Evolutionary conservation across 208 protist species (phyloP).

Genomic region (Acanthamoeba royreba): DNA sequence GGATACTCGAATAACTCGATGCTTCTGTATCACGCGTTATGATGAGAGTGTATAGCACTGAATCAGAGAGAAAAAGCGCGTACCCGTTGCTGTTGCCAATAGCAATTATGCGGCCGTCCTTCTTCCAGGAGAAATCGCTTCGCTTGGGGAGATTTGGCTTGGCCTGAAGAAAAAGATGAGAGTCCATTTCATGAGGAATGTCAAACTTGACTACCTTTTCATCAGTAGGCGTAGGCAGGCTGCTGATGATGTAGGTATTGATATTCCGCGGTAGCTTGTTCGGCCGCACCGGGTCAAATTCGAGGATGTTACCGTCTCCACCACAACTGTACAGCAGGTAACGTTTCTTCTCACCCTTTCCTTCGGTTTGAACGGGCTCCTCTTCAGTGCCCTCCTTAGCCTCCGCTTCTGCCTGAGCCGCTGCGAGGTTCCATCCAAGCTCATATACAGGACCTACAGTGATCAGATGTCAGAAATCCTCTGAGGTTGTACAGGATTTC

Average conservation of each 20-base stretch:
- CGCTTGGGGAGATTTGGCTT: neutral
- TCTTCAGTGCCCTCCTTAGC: neutral
- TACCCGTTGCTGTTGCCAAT: constrained; percentile 23
- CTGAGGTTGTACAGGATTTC: neutral
- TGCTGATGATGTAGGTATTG: neutral
- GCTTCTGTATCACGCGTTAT: neutral
- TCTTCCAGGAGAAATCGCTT: constrained; percentile 38
- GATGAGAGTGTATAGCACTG: neutral
- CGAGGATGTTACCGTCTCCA: constrained; percentile 19
- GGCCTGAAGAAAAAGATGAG: neutral
- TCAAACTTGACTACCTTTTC: neutral
- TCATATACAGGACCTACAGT: constrained; percentile 5
- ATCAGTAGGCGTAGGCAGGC: neutral
- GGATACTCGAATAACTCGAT: constrained; percentile 34
- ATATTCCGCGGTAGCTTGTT: neutral
- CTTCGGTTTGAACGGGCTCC: neutral
- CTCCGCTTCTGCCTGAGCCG: neutral
- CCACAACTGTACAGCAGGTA: constrained; percentile 29
- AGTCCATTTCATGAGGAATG: neutral
- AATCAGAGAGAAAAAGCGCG: neutral
- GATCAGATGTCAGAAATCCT: neutral
- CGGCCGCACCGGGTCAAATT: neutral
- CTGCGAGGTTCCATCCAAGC: constrained; percentile 5
- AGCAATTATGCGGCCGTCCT: neutral
- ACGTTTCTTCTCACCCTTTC: neutral